Evolutionary conservation across 2,329 filamentous ascomycete species (phyloP), one percentile per base, ranked within the genome.

Genomic region (Emmonsiellopsis sp.): DNA sequence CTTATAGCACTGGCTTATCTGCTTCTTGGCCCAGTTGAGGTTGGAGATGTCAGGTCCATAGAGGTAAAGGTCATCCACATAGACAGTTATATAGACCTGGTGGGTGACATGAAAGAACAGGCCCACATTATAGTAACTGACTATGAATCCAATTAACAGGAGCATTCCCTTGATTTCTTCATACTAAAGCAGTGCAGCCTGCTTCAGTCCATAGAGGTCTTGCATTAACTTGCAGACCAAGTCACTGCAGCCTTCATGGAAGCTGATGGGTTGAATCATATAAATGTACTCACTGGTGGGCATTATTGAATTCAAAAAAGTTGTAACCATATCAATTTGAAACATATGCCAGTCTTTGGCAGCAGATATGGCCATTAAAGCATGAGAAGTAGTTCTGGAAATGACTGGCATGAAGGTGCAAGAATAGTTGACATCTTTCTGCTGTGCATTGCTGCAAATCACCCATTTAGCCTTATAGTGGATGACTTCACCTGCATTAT

Each of bases 41-140:
- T 26, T 1, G 3, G 2, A 26, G 20, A 26, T 26, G 3, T 26
- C 20, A 26, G 20, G 5, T 4, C 20, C 1, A 3, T 26, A 26
- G 20, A 26, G 20, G 3, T 5, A 5, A 26, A 26, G 3, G 5
- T 26, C 3, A 3, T 26, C 0, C 3, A 26, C 1, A 26, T 26
- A 26, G 20, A 26, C 5, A 1, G 2, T 26, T 26, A 26, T 26
- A 26, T 5, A 26, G 3, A 26, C n/a, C n/a, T 26, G 0, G 3
- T 26, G 1, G 3, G 3, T 5, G 1, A 3, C 1, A 5, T 26
- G 3, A 1, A 26, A 3, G 3, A 26, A 26, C 5, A 26, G 3
- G 1, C 3, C 2, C 1, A 5, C 2, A 26, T 26, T 1, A 26
- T 26, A 26, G 1, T 26, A 26, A 26, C 3, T 26, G 0, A 26